phyloP scores from a whole-genome alignment of 2,329 filamentous ascomycete species.

The Penicillium capsulatum region DNA sequence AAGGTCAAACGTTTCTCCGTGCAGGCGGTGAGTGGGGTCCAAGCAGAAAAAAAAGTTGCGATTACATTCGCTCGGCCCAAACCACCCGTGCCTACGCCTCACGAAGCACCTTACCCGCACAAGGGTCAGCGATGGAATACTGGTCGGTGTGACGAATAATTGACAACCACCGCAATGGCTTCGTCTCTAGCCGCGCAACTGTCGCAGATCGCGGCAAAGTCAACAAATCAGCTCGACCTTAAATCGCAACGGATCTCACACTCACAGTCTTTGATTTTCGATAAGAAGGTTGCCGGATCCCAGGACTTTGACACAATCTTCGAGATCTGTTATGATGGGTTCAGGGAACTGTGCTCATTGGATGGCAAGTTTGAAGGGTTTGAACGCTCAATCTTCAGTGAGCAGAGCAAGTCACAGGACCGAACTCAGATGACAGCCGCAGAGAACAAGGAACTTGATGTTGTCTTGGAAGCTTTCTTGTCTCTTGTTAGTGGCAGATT shows the following conservation, averaged over 20 bases:
- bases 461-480: constrained; percentile 75
- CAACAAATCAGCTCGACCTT: constrained; percentile 83
- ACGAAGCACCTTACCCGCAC: background rate
- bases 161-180: constrained; percentile 55
- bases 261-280: constrained; percentile 92
- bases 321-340: constrained; percentile 81
- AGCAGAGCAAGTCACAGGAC: constrained; percentile 86
- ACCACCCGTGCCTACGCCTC: background rate
- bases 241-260: constrained; percentile 90
- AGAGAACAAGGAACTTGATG: constrained; percentile 79
- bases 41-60: constrained; percentile 34
- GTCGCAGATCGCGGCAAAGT: constrained; percentile 83
- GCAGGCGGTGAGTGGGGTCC: constrained; percentile 11
- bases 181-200: constrained; percentile 90
- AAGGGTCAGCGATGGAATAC: constrained; percentile 10
- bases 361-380: constrained; percentile 76
- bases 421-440: constrained; percentile 73
- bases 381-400: constrained; percentile 77
- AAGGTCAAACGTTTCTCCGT: background rate
- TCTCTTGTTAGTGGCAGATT: constrained; percentile 71
- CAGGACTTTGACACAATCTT: constrained; percentile 91
- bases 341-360: constrained; percentile 82
- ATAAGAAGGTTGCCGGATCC: constrained; percentile 72
- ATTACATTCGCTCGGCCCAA: constrained; percentile 4
- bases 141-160: constrained; percentile 12